Evolutionary conservation across 2,329 filamentous ascomycete genomes (phyloP), one percentile per base, ranked within the genome.

Genomic region (Byssoonygena ceratinophila): DNA sequence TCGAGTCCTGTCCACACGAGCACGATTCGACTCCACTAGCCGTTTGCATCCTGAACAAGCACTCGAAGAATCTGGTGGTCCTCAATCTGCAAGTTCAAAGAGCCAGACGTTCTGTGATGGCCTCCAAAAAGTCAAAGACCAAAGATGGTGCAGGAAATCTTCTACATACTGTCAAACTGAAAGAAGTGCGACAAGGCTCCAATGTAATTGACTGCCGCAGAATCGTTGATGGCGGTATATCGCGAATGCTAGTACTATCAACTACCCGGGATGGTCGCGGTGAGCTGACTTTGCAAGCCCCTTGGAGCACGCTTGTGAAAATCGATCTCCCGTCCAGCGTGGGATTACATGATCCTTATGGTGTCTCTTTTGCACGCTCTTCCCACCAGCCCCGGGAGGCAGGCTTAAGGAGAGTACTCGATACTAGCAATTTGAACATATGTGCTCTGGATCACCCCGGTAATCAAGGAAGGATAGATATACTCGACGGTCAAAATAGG

Each of bases 151-250:
- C 18, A 37, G 11, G 44, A 12, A 40, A 40, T 44, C 4, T 40
- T 8, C 32, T 18, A 22, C 44, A 47, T 51, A 20, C 52, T 27
- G 57, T 59, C 16, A 41, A 51, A 12, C 47, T 54, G 31, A 68
- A 71, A 16, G 69, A 69, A 25, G 68, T 82, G 29, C 74, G 78
- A 49, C 78, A 81, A 60, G 81, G 80, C 7, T 76, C 84, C 52
- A 82, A 81, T 56, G 80, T 90, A 14, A 76, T 82, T 23, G 85
- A 89, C 67, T 85, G 83, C 5, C 87, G 83, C 66, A 85, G 81
- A 60, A 66, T 90, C 40, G 73, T 76, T 3, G 85, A 90, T 64
- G 82, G 82, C 1, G 73, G 76, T 23, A 73, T 84, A 51, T 80
- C 82, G 29, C 81, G 82, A 57, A 83, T 90, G 48, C 69, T 89